Evolutionary conservation across 139 green algal genomes (phyloP).

Genomic region (Tetraselmis striata): DNA sequence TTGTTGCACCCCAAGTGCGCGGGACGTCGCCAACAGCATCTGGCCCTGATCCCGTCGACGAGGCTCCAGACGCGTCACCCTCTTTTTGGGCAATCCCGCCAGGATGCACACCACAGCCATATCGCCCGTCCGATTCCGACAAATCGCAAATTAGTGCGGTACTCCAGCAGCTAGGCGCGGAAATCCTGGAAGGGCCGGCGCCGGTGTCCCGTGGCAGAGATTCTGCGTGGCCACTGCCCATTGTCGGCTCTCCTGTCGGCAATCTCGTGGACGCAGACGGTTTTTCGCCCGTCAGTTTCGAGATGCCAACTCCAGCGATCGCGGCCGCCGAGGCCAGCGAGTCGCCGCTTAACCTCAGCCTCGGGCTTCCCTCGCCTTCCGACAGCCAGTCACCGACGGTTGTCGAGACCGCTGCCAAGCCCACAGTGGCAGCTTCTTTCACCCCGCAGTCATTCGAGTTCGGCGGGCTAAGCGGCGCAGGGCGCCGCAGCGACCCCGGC

Average conservation of each 20-base stretch:
- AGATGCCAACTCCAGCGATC: not conserved
- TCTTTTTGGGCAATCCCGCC: too few relatives aligned
- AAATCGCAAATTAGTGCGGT: too few relatives aligned
- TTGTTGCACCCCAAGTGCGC: too few relatives aligned
- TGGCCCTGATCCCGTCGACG: too few relatives aligned
- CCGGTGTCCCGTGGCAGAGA: too few relatives aligned
- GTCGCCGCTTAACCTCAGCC: not conserved
- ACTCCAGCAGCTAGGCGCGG: too few relatives aligned
- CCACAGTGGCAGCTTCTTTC: too few relatives aligned
- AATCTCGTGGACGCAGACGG: not conserved
- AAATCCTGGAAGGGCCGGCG: too few relatives aligned
- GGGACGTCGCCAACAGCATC: too few relatives aligned
- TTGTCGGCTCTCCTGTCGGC: not conserved
- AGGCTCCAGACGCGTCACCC: too few relatives aligned
- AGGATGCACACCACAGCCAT: not conserved
- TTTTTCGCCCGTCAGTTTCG: not conserved
- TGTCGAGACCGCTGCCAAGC: not conserved
- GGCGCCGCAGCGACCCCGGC: not conserved
- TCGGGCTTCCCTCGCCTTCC: not conserved
- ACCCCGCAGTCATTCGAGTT: not conserved
- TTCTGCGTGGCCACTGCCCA: not conserved
- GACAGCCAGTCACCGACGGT: too few relatives aligned
- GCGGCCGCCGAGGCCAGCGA: constrained; percentile 2
- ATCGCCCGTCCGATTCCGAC: not conserved
- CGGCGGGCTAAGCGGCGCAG: not conserved